Evolutionary conservation across 305 asterid genomes (phyloP), one percentile per base, ranked within the genome.

Genomic region (Solanum aculeatissimum): DNA sequence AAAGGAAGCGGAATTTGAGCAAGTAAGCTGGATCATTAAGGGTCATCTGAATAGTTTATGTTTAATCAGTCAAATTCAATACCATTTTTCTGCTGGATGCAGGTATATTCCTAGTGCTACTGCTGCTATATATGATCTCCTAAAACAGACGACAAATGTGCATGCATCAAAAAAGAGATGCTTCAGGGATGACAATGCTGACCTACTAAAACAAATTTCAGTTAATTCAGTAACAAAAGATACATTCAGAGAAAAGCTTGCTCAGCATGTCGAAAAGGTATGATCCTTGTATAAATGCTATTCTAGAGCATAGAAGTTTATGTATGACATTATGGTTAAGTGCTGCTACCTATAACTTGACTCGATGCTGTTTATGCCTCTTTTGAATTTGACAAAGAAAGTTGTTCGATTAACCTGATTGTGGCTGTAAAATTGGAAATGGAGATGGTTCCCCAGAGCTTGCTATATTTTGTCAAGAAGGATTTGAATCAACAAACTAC

Each of bases 61-160:
- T 62, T 70, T 35, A 65, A 45, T 65, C 57, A 71, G 68, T 49
- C 19, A 62, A 83, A 60, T 82, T 80, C 62, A 38, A 49, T 77
- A 80, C 54, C 42, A 60, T 62, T 66, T 83, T 86, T 83, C 27
- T 83, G 71, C 74, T 80, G 79, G 57, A 80, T 86, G 81, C 91
- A 95, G 98, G 93, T 95, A 95, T 89, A 93, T 95, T 85, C 95
- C 97, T 70, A 88, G 89, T 87, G 97, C 96, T 82, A 90, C 97
- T 8, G 80, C 86, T 92, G 97, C 98, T 54, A 88, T 95, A 86
- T 92, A 91, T 81, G 97, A 90, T 80, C 84, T 93, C 79, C 83
- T 95, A 83, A 92, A 95, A 87, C 93, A 91, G 84, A 90, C 91
- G 92, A 86, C 98, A 4, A 85, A 83, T 21, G 23, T 86, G 82